Evolutionary conservation across 2,329 filamentous ascomycete genomes (phyloP), one percentile per base, ranked within the genome.

Genomic region (Apiospora aurea): DNA sequence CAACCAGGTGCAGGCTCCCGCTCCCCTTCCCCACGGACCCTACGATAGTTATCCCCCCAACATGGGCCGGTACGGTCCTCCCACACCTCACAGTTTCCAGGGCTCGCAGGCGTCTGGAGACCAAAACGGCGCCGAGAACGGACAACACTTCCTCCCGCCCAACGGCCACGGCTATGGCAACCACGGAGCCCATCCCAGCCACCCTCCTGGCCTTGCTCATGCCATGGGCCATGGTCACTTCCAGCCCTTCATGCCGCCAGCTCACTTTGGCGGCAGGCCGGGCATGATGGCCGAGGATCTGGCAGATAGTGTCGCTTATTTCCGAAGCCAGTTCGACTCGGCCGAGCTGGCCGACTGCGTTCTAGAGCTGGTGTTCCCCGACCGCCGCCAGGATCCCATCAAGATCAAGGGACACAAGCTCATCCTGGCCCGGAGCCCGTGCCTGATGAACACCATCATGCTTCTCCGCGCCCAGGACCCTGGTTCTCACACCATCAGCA

Each of bases 81-180:
- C 87, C 1, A 90, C 88, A 1, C 87, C 89, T 4, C 89, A 89
- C 74, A 91, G 89, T 79, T 90, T 89, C 76, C 89, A 90, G 71
- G 89, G 86, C 47, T 91, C 90, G 2, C 89, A 90, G 73, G 85
- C 88, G 47, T 90, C 89, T 1, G 83, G 81, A 6, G 84, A 85
- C 61, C 83, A 81, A 21, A 83, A 81, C 43, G 82, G 81, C 71
- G 78, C 83, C 70, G 81, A 80, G 38, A 85, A 84, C 53, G 77
- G 81, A 69, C 77, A 82, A 41, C 81, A 79, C 38, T 82, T 82
- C 38, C 81, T 79, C 57, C 81, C 82, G 5, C 46, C 49, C n/a
- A 87, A 82, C 51, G 82, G 82, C 7, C 71, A 67, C 61, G 72
- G 69, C 47, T 69, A 67, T 34, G 57, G 26, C 47, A 69, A 49